phyloP scores from a whole-genome alignment of 208 protist genomes.

The Strigomonas culicis region DNA sequence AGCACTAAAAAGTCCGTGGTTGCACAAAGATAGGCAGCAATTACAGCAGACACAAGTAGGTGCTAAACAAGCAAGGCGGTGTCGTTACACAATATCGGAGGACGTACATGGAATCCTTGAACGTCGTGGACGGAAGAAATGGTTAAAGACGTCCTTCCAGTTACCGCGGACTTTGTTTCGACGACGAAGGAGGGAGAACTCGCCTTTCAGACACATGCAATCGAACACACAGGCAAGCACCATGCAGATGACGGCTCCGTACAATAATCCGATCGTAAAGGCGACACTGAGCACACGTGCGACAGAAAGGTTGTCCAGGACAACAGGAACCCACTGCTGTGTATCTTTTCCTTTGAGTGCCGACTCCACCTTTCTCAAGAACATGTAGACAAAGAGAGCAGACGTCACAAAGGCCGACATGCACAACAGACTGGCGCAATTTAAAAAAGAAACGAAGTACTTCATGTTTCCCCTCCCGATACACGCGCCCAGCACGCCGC shows the following conservation, averaged over 20 bases:
- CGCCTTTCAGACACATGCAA: no score
- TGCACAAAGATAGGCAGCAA: background rate
- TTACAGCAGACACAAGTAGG: background rate
- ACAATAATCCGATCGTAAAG: background rate
- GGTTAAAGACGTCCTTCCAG: no score
- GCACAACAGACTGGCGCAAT: conserved; percentile 9
- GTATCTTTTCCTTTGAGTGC: no score
- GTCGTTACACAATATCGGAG: no score
- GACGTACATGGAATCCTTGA: no score
- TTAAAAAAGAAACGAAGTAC: conserved; percentile 72
- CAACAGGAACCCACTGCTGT: no score
- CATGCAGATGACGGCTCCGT: background rate
- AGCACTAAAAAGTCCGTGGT: conserved; percentile 5
- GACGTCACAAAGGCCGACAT: background rate
- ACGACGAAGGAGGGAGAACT: no score
- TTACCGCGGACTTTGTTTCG: no score
- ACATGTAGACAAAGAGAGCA: background rate
- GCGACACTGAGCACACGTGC: no score
- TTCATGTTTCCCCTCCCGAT: conserved; percentile 66
- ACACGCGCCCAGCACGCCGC: conserved; percentile 59
- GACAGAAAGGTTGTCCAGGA: no score
- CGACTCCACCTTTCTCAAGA: background rate
- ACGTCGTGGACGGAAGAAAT: no score
- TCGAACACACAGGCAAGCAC: no score
- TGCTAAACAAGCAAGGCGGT: background rate